Base-by-base conservation (phyloP, 2,329 filamentous ascomycete species). In the Emmonsiellopsis sp. region DNA sequence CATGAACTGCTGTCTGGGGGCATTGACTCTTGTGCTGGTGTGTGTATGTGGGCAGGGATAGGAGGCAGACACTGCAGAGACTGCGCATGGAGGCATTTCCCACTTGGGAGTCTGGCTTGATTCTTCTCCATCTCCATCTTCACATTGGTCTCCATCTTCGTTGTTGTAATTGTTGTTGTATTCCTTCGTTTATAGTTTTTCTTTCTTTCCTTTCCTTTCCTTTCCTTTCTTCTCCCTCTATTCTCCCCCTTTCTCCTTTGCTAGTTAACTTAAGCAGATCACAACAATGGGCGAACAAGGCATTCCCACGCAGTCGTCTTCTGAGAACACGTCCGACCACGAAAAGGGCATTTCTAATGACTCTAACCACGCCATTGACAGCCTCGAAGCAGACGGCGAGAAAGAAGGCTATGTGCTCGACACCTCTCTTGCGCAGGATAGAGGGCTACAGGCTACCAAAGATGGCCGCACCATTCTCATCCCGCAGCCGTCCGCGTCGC, bases 381-480 rank as follows among this genome's bases (percentile, higher is more conserved):
- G 37, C 11, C 45, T 48, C n/a, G 45, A 48, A 48, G 33, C 45
- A 6, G 45, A 32, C 21, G 45, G 32, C 13, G 45, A 33, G 14
- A 48, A 48, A 17, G 60, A 65, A 50, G 67, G 67, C 45, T 67
- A 70, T 53, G 57, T 69, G 11, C 58, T 70, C 43, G 65, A 69
- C 48, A 52, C 65, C 2, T 62, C 62, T 39, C 57, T 61, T 46
- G 55, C 53, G 31, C 40, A 31, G 21, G 40, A 33, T 8, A 37
- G n/a, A 32, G 57, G 60, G 14, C 60, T 69, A 14, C 67, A 70
- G 51, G 65, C 61, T 32, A 61, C 67, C 1, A 42, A 45, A 7
- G 67, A 71, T 55, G 68, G 68, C 5, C 57, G 60, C 11, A 69
- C 62, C 1, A 62, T 71, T 39, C 64, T 71, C 6, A 66, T 71